A percentile compares a stretch with the other conserved stretches of the same genome.
These are phyloP conservation scores for Talaromyces sp. DNA, from an alignment of 2,329 filamentous ascomycete species.

Conservation along the genomic window DNA sequence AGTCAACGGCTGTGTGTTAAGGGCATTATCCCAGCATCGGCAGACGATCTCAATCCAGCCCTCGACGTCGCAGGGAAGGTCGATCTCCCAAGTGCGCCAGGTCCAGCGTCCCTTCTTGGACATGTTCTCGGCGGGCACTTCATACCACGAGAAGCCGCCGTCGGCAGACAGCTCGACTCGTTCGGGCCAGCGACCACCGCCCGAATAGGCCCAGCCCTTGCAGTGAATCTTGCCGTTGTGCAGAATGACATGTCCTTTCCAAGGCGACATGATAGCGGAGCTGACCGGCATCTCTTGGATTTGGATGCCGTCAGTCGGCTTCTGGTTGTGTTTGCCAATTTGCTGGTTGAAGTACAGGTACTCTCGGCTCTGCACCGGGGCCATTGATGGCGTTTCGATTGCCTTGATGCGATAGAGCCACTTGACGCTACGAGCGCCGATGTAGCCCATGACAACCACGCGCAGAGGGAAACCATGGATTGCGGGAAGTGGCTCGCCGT, in stretches of 20 bases:
- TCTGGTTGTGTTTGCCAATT: slow-evolving; percentile 61
- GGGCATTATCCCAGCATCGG: slow-evolving; percentile 57
- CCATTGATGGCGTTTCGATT: slow-evolving; percentile 51
- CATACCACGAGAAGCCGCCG: slow-evolving; percentile 61
- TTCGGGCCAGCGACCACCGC: slow-evolving; percentile 56
- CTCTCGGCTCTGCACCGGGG: slow-evolving; percentile 60
- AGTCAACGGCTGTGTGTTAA: slow-evolving; percentile 56
- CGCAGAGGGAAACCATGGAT: slow-evolving; percentile 64
- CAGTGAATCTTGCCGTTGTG: slow-evolving; percentile 56
- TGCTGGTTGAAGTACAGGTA: slow-evolving; percentile 67
- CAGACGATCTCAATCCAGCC: slow-evolving; percentile 57
- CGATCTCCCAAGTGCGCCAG: slow-evolving; percentile 61
- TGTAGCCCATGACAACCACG: slow-evolving; percentile 60
- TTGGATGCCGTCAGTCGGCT: slow-evolving; percentile 56
- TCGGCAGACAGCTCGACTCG: slow-evolving; percentile 60
- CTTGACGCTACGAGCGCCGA: slow-evolving; percentile 60
- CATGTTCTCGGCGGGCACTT: slow-evolving; percentile 56
- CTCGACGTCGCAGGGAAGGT: slow-evolving; percentile 58
- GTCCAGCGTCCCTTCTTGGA: slow-evolving; percentile 58
- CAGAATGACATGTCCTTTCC: slow-evolving; percentile 56
- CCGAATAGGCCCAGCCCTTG: slow-evolving; percentile 56
- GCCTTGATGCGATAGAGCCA: slow-evolving; percentile 61
- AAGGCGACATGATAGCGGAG: slow-evolving; percentile 61
- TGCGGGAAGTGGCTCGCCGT: slow-evolving; percentile 57
- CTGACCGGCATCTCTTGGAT: slow-evolving; percentile 70